Percentiles rank a stretch among this genome's conserved stretches.
These are phyloP conservation scores for Zygnema cylindricum DNA, from an alignment of 139 green algal genomes.

Conservation along the genomic window DNA sequence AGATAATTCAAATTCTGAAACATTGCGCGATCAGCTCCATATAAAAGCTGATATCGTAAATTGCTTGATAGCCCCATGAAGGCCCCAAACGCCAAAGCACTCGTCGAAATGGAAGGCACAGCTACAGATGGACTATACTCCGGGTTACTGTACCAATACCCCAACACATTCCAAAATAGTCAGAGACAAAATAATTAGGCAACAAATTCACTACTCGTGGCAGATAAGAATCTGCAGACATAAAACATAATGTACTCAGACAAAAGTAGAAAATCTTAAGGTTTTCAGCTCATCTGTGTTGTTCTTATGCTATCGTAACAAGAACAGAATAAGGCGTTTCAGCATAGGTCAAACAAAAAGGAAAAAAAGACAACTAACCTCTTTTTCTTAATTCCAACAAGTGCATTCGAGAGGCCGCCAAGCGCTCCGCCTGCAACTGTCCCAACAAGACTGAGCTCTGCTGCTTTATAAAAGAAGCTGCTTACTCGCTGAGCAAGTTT, in stretches of 20 bases:
- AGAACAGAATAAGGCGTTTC: too few species aligned
- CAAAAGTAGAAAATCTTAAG: background rate
- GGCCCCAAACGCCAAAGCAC: slow-evolving; percentile 77
- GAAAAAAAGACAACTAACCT: background rate
- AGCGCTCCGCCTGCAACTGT: slow-evolving; percentile 66
- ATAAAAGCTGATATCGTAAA: slow-evolving; percentile 88
- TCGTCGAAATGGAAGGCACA: slow-evolving; percentile 73
- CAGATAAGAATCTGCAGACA: too few species aligned
- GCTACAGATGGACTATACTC: slow-evolving; percentile 76
- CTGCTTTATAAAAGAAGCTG: slow-evolving; percentile 81
- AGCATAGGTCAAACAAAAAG: too few species aligned
- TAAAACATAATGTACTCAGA: background rate
- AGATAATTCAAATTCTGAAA: slow-evolving; percentile 71
- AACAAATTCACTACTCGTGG: too few species aligned
- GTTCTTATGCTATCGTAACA: too few species aligned
- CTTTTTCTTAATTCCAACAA: background rate
- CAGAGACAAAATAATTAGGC: too few species aligned
- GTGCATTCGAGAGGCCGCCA: slow-evolving; percentile 37
- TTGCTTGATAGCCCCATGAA: slow-evolving; percentile 87
- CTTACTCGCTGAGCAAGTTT: slow-evolving; percentile 69
- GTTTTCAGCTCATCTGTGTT: too few species aligned
- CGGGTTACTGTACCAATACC: slow-evolving; percentile 64
- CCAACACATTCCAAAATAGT: too few species aligned
- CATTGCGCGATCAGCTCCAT: slow-evolving; percentile 88
- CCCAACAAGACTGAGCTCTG: slow-evolving; percentile 88